These are phyloP conservation scores for Populus ilicifolia DNA, from an alignment of 345 rosid species.

Conservation along the genomic window DNA sequence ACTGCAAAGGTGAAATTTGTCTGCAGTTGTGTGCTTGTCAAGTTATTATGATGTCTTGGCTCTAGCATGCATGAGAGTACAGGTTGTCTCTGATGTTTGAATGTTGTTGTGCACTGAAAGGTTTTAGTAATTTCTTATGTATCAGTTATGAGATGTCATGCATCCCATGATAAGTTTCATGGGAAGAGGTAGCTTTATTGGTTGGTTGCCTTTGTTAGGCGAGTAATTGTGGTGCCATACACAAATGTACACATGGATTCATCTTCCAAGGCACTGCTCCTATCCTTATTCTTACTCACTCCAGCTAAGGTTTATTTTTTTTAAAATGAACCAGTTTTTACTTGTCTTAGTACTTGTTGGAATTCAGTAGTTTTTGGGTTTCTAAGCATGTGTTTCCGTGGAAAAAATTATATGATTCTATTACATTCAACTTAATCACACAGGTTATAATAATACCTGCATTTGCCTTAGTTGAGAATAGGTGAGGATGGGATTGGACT, in stretches of 20 bases:
- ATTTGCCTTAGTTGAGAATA: slow-evolving; percentile 4
- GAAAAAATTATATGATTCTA: background rate
- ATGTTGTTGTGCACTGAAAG: background rate
- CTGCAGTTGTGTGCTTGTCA: background rate
- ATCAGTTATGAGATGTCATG: slow-evolving; percentile 3
- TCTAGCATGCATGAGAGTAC: background rate
- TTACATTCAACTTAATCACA: background rate
- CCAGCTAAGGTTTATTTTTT: slow-evolving; percentile 43
- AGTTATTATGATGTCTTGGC: background rate
- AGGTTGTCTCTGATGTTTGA: background rate
- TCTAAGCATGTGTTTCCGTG: background rate
- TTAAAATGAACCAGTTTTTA: background rate
- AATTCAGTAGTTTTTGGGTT: background rate
- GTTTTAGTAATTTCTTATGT: slow-evolving; percentile 5
- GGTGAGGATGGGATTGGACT: background rate
- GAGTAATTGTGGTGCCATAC: slow-evolving; percentile 50
- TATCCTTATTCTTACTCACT: slow-evolving; percentile 51
- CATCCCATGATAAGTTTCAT: slow-evolving; percentile 17
- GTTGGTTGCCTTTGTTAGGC: slow-evolving; percentile 53
- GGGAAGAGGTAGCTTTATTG: slow-evolving; percentile 40
- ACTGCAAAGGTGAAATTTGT: background rate
- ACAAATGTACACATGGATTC: slow-evolving; percentile 44
- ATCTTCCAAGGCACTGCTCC: slow-evolving; percentile 51
- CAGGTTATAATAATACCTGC: background rate
- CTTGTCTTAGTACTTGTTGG: background rate